Base-by-base conservation (phyloP, 2,329 filamentous ascomycete genomes). In the Venturia carpophila region DNA sequence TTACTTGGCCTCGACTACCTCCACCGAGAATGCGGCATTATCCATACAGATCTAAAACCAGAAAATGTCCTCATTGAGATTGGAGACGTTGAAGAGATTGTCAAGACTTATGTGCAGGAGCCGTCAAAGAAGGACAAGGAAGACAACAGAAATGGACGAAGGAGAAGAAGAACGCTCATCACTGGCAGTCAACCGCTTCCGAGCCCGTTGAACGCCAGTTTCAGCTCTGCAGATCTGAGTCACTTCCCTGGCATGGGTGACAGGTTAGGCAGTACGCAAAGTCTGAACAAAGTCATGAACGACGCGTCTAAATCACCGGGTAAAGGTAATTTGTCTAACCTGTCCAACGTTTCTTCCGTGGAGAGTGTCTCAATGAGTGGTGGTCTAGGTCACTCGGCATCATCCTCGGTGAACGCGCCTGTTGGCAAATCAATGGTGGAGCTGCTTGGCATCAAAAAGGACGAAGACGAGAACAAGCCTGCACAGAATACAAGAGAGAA, bases 51-150 rank as follows among this genome's bases (percentile, higher is more conserved):
- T 74, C 79, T 97, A 70, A 97, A 99, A 77, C 94, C 94, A 60
- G 94, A 99, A 75, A 99, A 99, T 73, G 94, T 99, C 41, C 82
- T 99, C 69, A 97, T 99, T 74, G 94, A 99, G 78, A 97, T 99
- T 73, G 94, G 94, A 69, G 94, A 99, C 71, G 94, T 99, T 62
- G 94, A 99, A 80, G 91, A 97, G 77, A 97, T 97, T 68, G 94
- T 99, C 66, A 93, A 96, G 78, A 92, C 90, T 67, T 93, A 95
- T 68, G 93, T 99, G 65, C 93, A 96, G 77, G 90, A 94, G 62
- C 64, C 79, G 24, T 75, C 77, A 68, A 80, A 84, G 70, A 85
- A 85, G 71, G 83, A 86, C 63, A 94, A 94, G 76, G 91, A 95
- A 74, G 92, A 92, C 74, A 92, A 96, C 73, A 85, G 92, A 69